These are phyloP conservation scores for Sphagnum fallax DNA, from an alignment of 228 moss, liverwort and hornwort species.

Conservation along the genomic window DNA sequence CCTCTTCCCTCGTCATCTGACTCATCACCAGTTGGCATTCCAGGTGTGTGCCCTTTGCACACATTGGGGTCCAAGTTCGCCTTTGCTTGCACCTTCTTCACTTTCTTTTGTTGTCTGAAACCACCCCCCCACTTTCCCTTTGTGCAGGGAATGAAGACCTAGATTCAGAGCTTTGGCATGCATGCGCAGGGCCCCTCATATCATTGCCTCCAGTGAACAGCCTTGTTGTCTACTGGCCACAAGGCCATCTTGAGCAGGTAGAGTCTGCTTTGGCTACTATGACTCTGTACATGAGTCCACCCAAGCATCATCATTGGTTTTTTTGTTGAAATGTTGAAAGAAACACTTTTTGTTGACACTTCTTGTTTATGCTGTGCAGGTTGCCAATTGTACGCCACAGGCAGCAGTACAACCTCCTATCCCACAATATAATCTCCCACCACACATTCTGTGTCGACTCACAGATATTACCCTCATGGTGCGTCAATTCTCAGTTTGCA, in stretches of 20 bases:
- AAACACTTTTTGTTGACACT: background rate
- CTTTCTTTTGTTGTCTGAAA: too few species aligned
- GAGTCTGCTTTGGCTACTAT: background rate
- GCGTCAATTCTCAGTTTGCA: background rate
- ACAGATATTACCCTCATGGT: background rate
- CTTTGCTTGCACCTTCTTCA: too few species aligned
- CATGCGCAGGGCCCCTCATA: conserved; percentile 38
- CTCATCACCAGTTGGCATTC: too few species aligned
- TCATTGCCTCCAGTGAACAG: conserved; percentile 36
- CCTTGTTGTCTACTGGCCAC: conserved; percentile 41
- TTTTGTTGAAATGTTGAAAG: too few species aligned
- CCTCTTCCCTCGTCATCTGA: too few species aligned
- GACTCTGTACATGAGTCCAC: background rate
- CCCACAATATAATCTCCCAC: background rate
- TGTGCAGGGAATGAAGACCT: background rate
- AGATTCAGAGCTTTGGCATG: conserved; percentile 39
- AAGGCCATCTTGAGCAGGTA: conserved; percentile 45
- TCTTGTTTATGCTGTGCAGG: background rate
- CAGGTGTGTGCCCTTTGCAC: too few species aligned
- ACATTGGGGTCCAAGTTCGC: too few species aligned
- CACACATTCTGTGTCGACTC: background rate
- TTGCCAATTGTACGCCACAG: background rate
- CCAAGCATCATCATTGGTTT: background rate
- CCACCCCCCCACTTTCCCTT: too few species aligned
- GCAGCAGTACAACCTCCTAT: background rate